These are phyloP conservation scores for Dipteronia dyeriana DNA, from an alignment of 345 rosid species.

Conservation along the genomic window DNA sequence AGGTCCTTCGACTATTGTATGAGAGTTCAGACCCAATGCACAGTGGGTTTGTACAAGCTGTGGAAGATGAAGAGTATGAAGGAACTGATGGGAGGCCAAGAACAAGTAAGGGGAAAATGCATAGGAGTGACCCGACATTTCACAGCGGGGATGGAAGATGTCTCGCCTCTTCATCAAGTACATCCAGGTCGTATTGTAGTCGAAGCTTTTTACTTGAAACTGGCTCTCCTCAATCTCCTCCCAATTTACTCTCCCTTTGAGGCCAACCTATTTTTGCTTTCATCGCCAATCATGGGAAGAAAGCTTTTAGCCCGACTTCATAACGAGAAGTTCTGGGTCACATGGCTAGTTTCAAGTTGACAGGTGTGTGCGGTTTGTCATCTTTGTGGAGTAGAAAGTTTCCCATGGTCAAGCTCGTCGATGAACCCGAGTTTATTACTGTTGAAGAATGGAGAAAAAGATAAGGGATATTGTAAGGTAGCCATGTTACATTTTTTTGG, in stretches of 20 bases:
- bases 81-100: slow-evolving; percentile 68
- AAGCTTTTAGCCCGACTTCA: slow-evolving; percentile 7
- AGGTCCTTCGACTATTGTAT: slow-evolving; percentile 72
- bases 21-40: slow-evolving; percentile 86
- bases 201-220: slow-evolving; percentile 80
- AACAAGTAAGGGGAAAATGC: slow-evolving; percentile 53
- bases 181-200: slow-evolving; percentile 89
- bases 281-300: background rate
- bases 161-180: slow-evolving; percentile 89
- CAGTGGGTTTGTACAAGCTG: slow-evolving; percentile 61
- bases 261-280: slow-evolving; percentile 11
- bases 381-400: slow-evolving; percentile 1
- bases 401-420: background rate
- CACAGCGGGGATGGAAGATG: slow-evolving; percentile 65
- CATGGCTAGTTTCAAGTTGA: slow-evolving; percentile 4
- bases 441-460: slow-evolving; percentile 1
- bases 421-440: background rate
- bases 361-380: background rate
- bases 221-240: slow-evolving; percentile 82
- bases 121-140: slow-evolving; percentile 47
- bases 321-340: background rate
- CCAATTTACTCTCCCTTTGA: slow-evolving; percentile 50
- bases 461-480: background rate
- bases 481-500: background rate
- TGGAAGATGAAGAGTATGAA: slow-evolving; percentile 62